Evolutionary conservation across 306 rosid genomes (phyloP), one percentile per base, ranked within the genome.

Genomic region (Pachyrhizus erosus): DNA sequence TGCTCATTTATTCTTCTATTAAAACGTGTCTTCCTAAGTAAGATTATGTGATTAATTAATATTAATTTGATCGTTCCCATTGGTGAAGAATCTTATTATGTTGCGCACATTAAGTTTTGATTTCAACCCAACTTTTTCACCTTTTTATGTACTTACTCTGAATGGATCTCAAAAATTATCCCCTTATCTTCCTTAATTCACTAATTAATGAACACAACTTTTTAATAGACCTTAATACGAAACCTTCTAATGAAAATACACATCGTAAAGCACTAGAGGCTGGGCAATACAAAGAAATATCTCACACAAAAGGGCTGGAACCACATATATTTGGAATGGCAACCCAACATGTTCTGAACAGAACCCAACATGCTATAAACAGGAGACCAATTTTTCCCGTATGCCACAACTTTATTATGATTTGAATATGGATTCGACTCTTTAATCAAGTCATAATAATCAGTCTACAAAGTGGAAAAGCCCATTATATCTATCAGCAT

Each of bases 401-500:
- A 9, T 3, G 27, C 6, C 48, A 37, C 72, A 34, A 37, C 72
- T 66, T 65, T 66, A 65, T 65, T 24, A 12, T 75, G 81, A 82
- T 54, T 75, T 57, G 60, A 81, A 40, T 54, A 18, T 66, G 24
- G 72, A 52, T 31, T 9, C 34, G 65, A 46, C 75, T 67, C 26
- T 24, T 18, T 49, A 78, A 62, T 33, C 42, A 66, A 70, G 66
- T 68, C 77, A 67, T 20, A 67, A 66, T 57, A 52, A 51, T 52
- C 26, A 17, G 76, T 82, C 70, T 62, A 27, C 80, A 74, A 82
- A 52, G 84, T 49, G 39, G 31, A 34, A 73, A 18, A 33, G 34
- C 21, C 65, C 27, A 51, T 74, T 18, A 73, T 81, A 27, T 27
- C 80, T 12, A 67, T 64, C 8, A 26, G 37, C 62, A 75, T 5